These are phyloP conservation scores for Psilocybe azurescens DNA, from an alignment of 768 basidiomycete species.

Conservation along the genomic window DNA sequence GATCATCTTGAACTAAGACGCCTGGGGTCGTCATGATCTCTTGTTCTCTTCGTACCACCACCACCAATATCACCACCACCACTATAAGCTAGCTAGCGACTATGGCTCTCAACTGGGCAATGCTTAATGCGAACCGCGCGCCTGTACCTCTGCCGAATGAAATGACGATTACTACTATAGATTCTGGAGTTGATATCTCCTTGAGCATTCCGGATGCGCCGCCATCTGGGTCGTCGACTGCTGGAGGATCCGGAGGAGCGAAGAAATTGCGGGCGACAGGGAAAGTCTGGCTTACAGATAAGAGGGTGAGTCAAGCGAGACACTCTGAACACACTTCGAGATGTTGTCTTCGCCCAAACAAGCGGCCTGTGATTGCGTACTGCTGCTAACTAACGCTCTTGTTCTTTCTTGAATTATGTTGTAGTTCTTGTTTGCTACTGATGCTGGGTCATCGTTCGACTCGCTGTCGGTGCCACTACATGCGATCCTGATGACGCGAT, in stretches of 20 bases:
- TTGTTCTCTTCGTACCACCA: slow-evolving; percentile 14
- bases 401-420: slow-evolving; percentile 2
- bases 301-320: slow-evolving; percentile 56
- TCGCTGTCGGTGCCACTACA: slow-evolving; percentile 65
- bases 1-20: slow-evolving; percentile 8
- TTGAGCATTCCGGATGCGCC: slow-evolving; percentile 62
- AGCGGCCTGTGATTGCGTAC: background rate
- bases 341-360: background rate
- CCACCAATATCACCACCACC: slow-evolving; percentile 15
- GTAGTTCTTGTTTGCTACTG: slow-evolving; percentile 68
- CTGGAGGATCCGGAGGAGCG: slow-evolving; percentile 58
- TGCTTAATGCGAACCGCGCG: slow-evolving; percentile 59
- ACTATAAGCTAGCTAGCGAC: slow-evolving; percentile 12
- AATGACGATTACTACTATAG: slow-evolving; percentile 57
- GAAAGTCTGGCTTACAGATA: slow-evolving; percentile 68
- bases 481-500: slow-evolving; percentile 69
- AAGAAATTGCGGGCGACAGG: slow-evolving; percentile 67
- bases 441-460: slow-evolving; percentile 41
- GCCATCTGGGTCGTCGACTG: slow-evolving; percentile 43
- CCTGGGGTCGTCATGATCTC: slow-evolving; percentile 13
- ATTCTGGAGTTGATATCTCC: slow-evolving; percentile 61
- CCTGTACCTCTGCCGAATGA: slow-evolving; percentile 73
- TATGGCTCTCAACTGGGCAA: slow-evolving; percentile 85
- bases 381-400: background rate
- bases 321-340: no score